Percentiles rank a stretch among this genome's conserved stretches.
These are phyloP conservation scores for Calonectria crousiana DNA, from an alignment of 2,329 filamentous ascomycete species.

Conservation along the genomic window DNA sequence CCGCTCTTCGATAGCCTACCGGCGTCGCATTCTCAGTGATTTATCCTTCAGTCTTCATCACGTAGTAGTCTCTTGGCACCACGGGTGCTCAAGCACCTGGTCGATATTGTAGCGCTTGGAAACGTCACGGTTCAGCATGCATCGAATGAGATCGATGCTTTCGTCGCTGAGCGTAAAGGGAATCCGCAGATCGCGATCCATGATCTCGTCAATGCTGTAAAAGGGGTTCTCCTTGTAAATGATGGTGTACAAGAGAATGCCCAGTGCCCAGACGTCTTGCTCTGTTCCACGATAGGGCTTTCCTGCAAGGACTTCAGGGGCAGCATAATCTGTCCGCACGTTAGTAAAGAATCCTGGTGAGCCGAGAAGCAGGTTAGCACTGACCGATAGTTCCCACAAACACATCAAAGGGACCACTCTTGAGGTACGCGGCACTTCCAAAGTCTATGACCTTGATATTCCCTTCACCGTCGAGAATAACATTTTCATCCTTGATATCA, in stretches of 20 bases:
- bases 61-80: slow-evolving; percentile 63
- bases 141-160: slow-evolving; percentile 89
- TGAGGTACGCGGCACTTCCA: slow-evolving; percentile 97
- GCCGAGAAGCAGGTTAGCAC: slow-evolving; percentile 46
- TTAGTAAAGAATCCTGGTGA: slow-evolving; percentile 22
- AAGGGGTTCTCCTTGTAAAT: slow-evolving; percentile 99
- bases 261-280: slow-evolving; percentile 98
- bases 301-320: slow-evolving; percentile 95
- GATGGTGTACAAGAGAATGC: slow-evolving; percentile 97
- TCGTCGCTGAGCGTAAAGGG: slow-evolving; percentile 91
- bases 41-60: slow-evolving; percentile 18
- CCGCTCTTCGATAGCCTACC: slow-evolving; percentile 21
- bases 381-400: slow-evolving; percentile 98
- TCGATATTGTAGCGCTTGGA: slow-evolving; percentile 86
- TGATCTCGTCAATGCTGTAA: slow-evolving; percentile 99
- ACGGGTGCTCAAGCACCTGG: slow-evolving; percentile 89
- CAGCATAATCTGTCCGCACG: slow-evolving; percentile 83
- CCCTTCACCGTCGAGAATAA: slow-evolving; percentile 94
- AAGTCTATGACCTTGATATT: slow-evolving; percentile 98
- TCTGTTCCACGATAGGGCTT: slow-evolving; percentile 94
- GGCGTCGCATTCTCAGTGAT: slow-evolving; percentile 20
- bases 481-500: slow-evolving; percentile 99
- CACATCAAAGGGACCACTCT: slow-evolving; percentile 97
- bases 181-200: slow-evolving; percentile 94
- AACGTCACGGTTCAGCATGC: slow-evolving; percentile 94